A percentile compares a stretch with the other conserved stretches of the same genome.
phyloP scores from a whole-genome alignment of 2,329 filamentous ascomycete species.

The Colletotrichum echinochloae region DNA sequence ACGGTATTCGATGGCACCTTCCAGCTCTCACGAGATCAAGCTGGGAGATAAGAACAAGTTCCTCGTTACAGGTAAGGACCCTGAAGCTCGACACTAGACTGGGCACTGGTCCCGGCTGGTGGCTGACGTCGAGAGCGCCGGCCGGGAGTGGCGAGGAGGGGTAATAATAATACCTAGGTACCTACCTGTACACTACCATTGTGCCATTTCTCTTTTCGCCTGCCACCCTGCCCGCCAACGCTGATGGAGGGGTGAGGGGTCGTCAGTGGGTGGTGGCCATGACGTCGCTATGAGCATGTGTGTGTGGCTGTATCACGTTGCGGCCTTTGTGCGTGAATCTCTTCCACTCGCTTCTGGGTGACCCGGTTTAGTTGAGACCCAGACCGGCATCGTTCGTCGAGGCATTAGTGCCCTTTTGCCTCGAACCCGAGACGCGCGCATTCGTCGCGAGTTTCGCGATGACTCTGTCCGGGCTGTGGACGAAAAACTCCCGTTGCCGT shows the following conservation, averaged over 20 bases:
- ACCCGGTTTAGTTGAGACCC: constrained; percentile 29
- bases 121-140: constrained; percentile 23
- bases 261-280: constrained; percentile 19
- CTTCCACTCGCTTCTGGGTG: constrained; percentile 16
- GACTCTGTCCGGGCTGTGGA: not conserved
- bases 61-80: constrained; percentile 27
- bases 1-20: constrained; percentile 11
- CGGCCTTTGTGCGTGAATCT: constrained; percentile 36
- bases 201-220: too few relatives aligned
- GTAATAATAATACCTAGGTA: too few relatives aligned
- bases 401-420: constrained; percentile 26
- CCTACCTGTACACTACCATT: too few relatives aligned
- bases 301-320: constrained; percentile 32
- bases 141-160: constrained; percentile 12
- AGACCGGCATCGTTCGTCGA: constrained; percentile 3
- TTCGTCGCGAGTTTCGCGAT: not conserved
- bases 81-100: too few relatives aligned
- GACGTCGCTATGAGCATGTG: constrained; percentile 27
- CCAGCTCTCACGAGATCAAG: constrained; percentile 7
- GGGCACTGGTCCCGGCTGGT: not conserved
- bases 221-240: too few relatives aligned
- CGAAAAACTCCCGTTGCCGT: not conserved
- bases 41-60: not conserved
- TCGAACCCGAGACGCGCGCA: constrained; percentile 6
- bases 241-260: constrained; percentile 9